Evolutionary conservation across 495 filamentous ascomycete genomes (phyloP).

Genomic region (Chaetomium tenue): DNA sequence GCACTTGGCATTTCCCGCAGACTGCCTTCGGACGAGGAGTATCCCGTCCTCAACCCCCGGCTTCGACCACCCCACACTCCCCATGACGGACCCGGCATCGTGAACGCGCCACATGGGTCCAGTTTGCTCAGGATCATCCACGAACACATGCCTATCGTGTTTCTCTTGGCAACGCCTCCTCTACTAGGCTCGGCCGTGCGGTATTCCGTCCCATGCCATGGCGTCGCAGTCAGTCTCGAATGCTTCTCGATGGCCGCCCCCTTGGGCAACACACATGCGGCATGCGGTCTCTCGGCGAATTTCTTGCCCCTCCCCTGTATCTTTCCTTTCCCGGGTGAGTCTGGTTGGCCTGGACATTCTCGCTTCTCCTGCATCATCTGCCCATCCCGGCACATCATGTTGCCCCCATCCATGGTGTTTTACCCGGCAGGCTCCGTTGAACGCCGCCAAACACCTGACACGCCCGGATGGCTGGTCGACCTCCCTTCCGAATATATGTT

Average conservation of each 20-base stretch:
- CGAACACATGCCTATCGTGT: slow-evolving; percentile 17
- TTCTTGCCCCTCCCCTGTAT: neutral
- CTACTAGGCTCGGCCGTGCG: slow-evolving; percentile 32
- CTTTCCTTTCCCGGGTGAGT: neutral
- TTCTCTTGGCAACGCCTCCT: slow-evolving; percentile 27
- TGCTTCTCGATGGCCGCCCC: slow-evolving; percentile 18
- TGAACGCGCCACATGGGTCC: neutral
- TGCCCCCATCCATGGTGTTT: slow-evolving; percentile 40
- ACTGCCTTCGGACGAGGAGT: slow-evolving; percentile 11
- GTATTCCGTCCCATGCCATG: slow-evolving; percentile 44
- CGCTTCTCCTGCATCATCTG: slow-evolving; percentile 16
- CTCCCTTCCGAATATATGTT: slow-evolving; percentile 43
- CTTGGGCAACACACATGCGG: slow-evolving; percentile 14
- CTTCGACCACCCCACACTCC: slow-evolving; percentile 9
- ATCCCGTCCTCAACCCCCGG: slow-evolving; percentile 23
- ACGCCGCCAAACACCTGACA: slow-evolving; percentile 44
- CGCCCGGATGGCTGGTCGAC: slow-evolving; percentile 45
- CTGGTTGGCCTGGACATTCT: slow-evolving; percentile 2
- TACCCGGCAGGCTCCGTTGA: slow-evolving; percentile 41
- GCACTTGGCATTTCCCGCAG: slow-evolving; percentile 16
- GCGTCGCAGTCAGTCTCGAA: slow-evolving; percentile 29
- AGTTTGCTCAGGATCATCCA: neutral
- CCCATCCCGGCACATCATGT: slow-evolving; percentile 21
- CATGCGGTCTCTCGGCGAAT: slow-evolving; percentile 17
- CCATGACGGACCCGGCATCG: neutral